Base-by-base conservation (phyloP, 306 rosid species). In the Trifolium repens region DNA sequence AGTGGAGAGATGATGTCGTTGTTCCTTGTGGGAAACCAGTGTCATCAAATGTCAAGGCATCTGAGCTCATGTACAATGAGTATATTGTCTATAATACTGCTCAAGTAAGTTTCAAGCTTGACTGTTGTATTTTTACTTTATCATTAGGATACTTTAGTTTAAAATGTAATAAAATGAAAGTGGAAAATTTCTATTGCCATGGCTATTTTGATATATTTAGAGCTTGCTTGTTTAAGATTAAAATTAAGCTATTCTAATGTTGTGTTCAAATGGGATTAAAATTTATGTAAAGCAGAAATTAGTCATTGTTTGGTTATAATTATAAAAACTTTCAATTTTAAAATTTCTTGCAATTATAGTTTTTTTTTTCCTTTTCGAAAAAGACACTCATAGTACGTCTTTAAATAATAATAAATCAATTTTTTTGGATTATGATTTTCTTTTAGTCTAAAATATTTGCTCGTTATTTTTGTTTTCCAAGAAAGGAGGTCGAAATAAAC, bases 1-100 rank as follows among this genome's bases (percentile, higher is more conserved):
- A 73, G 67, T 94, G 97, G 99, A 90, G 78, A 83, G 92, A 80
- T 37, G 89, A 85, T 60, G 93, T 94, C 26, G 81, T 76, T 7
- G 96, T 94, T 85, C 99, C 99, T 14, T 92, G 96, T 75, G 99
- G 99, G 68, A 92, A 94, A 79, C 97, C 97, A 35, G 97, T 94
- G 71, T 14, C 90, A 47, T 86, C 96, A 11, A 88, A 83, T 71
- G 79, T 86, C 78, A 89, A 75, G 86, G 55, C 87, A 24, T 82
- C 97, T 5, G 97, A 90, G 87, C 88, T 94, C 66, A 89, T 92
- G 99, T 94, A 94, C 85, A 94, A 94, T 11, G 99, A 92, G 91
- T 94, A 86, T 78, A 92, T 94, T 78, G 99, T 92, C 54, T 94
- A 94, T 49, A 71, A 90, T 80, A 90, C 91, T 11, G 89, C 96